These are phyloP conservation scores for Cornus florida DNA, from an alignment of 148 eudicot genomes.

Conservation along the genomic window DNA sequence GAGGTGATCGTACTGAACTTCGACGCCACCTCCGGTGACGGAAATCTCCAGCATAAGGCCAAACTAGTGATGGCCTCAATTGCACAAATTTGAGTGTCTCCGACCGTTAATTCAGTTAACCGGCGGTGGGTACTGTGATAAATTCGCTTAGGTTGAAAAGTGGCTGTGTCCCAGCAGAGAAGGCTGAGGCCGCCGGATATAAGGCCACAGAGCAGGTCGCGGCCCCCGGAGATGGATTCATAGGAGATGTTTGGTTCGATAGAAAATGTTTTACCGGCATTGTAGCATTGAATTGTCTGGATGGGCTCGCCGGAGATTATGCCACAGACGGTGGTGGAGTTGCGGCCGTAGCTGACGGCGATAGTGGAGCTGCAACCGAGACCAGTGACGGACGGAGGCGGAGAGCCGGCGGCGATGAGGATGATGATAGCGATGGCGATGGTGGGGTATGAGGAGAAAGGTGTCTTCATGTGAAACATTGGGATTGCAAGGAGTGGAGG, in stretches of 20 bases:
- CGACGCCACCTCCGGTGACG: conserved; percentile 17
- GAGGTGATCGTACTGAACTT: conserved; percentile 39
- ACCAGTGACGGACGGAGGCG: conserved; percentile 22
- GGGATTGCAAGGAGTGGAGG: background rate
- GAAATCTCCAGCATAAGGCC: conserved; percentile 42
- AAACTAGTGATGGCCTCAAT: conserved; percentile 28
- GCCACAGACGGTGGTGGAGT: conserved; percentile 37
- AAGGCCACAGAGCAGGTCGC: conserved; percentile 41
- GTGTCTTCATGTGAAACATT: conserved; percentile 18
- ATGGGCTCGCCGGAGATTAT: conserved; percentile 42
- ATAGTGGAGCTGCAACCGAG: conserved; percentile 48
- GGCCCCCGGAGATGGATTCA: conserved; percentile 50
- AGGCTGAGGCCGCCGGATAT: conserved; percentile 41
- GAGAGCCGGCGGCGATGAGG: conserved; percentile 16
- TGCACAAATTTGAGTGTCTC: conserved; percentile 43
- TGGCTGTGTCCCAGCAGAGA: conserved; percentile 47
- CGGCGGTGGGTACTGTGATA: conserved; percentile 24
- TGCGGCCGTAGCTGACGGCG: conserved; percentile 31
- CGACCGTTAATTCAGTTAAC: conserved; percentile 34
- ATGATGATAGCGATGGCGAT: conserved; percentile 8
- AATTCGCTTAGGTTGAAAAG: conserved; percentile 21
- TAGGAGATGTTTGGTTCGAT: conserved; percentile 37
- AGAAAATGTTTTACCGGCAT: conserved; percentile 19
- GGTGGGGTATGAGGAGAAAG: conserved; percentile 13
- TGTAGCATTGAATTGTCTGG: conserved; percentile 44